Percentiles rank a stretch among this genome's conserved stretches.
Conservation (phyloP, 768 basidiomycete genomes). For the Tylopilus vinaceipallidus region DNA sequence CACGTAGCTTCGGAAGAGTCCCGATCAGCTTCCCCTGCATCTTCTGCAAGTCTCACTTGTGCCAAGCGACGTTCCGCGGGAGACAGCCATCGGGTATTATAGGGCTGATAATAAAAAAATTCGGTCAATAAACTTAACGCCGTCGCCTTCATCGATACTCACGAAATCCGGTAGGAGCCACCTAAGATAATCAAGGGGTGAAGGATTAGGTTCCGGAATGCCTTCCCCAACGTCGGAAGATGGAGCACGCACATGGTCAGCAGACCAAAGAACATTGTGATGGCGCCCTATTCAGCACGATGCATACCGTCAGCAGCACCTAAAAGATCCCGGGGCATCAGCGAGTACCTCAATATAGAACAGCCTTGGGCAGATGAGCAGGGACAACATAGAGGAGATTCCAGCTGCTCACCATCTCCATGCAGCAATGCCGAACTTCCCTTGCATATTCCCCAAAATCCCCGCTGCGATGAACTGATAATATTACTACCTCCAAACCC, state of each 20-base stretch:
- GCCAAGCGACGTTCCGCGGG: slow-evolving; percentile 53
- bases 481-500: background rate
- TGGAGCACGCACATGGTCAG: slow-evolving; percentile 41
- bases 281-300: slow-evolving; percentile 44
- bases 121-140: background rate
- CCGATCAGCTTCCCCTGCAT: slow-evolving; percentile 64
- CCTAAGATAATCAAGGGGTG: slow-evolving; percentile 30
- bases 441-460: slow-evolving; percentile 68
- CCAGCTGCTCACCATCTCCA: slow-evolving; percentile 61
- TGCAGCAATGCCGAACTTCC: slow-evolving; percentile 59
- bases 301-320: background rate
- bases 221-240: background rate
- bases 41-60: slow-evolving; percentile 66
- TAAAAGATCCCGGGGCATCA: background rate
- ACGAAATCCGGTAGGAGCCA: slow-evolving; percentile 62
- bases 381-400: background rate
- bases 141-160: slow-evolving; percentile 15
- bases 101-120: slow-evolving; percentile 37
- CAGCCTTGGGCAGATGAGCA: slow-evolving; percentile 40
- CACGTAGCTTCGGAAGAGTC: slow-evolving; percentile 32
- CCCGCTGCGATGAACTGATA: slow-evolving; percentile 69
- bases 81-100: slow-evolving; percentile 62
- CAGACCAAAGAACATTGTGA: slow-evolving; percentile 61
- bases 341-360: slow-evolving; percentile 62
- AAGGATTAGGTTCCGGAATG: background rate